A percentile compares a stretch with the other conserved stretches of the same genome.
These are phyloP conservation scores for Aphanomyces cochlioides DNA, from an alignment of 352 stramenopile species.

Conservation along the genomic window DNA sequence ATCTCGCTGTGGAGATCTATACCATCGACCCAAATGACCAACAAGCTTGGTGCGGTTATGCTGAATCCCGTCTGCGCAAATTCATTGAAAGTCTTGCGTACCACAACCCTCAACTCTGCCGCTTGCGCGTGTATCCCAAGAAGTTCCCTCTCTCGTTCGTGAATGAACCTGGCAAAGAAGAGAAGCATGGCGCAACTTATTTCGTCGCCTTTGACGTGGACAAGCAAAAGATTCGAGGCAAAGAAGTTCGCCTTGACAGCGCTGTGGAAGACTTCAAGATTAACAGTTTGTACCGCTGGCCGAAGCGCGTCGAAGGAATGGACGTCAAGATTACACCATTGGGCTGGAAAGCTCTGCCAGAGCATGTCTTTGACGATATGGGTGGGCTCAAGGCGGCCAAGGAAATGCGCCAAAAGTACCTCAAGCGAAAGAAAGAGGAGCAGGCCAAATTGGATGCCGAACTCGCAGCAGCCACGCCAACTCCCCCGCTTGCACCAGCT, in stretches of 20 bases:
- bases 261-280: constrained; percentile 87
- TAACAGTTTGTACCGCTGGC: constrained; percentile 86
- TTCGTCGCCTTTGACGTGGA: constrained; percentile 86
- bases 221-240: constrained; percentile 59
- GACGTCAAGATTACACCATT: constrained; percentile 81
- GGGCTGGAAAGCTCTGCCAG: constrained; percentile 81
- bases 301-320: constrained; percentile 83
- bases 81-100: constrained; percentile 85
- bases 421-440: constrained; percentile 86
- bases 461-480: constrained; percentile 21
- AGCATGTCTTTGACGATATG: constrained; percentile 83
- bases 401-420: constrained; percentile 58
- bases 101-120: constrained; percentile 65
- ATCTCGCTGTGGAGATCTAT: constrained; percentile 90
- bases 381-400: constrained; percentile 62
- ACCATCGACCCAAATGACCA: constrained; percentile 86
- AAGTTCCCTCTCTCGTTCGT: constrained; percentile 76
- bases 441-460: constrained; percentile 42
- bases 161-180: constrained; percentile 33
- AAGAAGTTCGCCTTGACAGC: constrained; percentile 80
- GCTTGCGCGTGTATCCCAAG: constrained; percentile 79
- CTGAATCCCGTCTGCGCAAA: constrained; percentile 90
- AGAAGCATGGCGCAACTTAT: constrained; percentile 75
- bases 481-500: not conserved
- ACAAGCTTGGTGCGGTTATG: constrained; percentile 91